Evolutionary conservation across 2,329 filamentous ascomycete species (phyloP), one percentile per base, ranked within the genome.

Genomic region (Aureobasidium lini): DNA sequence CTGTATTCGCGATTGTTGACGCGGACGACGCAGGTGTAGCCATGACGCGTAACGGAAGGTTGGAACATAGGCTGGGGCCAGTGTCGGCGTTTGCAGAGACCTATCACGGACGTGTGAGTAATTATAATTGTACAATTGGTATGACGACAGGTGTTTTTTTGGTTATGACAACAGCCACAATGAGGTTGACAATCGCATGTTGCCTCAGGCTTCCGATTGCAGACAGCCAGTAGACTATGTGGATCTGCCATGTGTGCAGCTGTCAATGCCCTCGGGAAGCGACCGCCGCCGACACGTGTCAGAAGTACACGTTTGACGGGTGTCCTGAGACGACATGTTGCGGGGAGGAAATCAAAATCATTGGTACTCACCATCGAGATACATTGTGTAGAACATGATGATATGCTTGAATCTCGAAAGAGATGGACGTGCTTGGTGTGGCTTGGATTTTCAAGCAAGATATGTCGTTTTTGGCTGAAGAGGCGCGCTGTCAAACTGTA

Each of bases 1-100:
- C 92, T 90, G 77, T 96, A 97, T 78, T 96, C 90, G 70, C 93
- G 88, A 67, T 95, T 95, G 78, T 97, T 96, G 72, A 97, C 93
- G 64, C 94, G 84, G 60, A 96, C 93, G 61, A 91, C 86, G 78
- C 92, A 96, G 61, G 88, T 90, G 75, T 87, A 95, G 71, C 92
- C 92, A 67, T 79, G 83, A 64, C 81, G 77, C 68, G 85, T 86
- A 66, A 82, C 83, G 80, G 88, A 90, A 69, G 86, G 87, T 76
- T 94, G 88, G 81, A 95, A 97, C 72, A 84, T 81, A 69, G 93
- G 93, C 72, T 95, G 90, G 66, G 85, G 86, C 93, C 93, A 97
- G 75, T 90, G 89, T 74, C 93, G 90, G 68, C 93, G 90, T 73
- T 89, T 88, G 81, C 93, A 97, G 70, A 96, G 87, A 77, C 91